phyloP scores from a whole-genome alignment of 768 basidiomycete genomes.

The Pleurotus platypus region DNA sequence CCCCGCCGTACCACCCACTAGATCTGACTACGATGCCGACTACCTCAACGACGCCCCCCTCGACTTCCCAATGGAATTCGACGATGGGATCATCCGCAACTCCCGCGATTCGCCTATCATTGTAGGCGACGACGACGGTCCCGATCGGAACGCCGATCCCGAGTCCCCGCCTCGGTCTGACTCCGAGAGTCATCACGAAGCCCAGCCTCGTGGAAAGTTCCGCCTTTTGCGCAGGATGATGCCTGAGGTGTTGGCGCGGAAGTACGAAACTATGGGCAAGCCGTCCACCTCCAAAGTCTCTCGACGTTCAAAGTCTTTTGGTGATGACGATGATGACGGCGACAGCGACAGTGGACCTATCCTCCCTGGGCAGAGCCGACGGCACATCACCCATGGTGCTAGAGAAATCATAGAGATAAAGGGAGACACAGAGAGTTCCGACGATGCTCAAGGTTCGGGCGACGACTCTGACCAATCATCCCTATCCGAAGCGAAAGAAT shows the following conservation, averaged over 20 bases:
- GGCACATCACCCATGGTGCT: slow-evolving; percentile 26
- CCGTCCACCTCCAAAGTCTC: not conserved
- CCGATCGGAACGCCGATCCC: not conserved
- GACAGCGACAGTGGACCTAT: slow-evolving; percentile 35
- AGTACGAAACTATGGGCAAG: not conserved
- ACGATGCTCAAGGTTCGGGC: slow-evolving; percentile 19
- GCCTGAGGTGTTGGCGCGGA: not conserved
- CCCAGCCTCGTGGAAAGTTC: not conserved
- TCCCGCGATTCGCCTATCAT: not conserved
- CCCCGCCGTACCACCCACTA: too few relatives aligned
- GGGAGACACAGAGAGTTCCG: slow-evolving; percentile 65
- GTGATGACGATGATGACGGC: slow-evolving; percentile 28
- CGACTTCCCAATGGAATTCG: not conserved
- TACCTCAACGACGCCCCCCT: too few relatives aligned
- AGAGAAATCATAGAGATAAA: slow-evolving; percentile 37
- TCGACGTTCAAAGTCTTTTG: slow-evolving; percentile 7
- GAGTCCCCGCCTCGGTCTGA: not conserved
- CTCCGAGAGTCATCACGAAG: not conserved
- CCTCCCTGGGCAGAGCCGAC: slow-evolving; percentile 50
- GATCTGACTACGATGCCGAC: too few relatives aligned
- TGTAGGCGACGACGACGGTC: not conserved
- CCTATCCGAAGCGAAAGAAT: slow-evolving; percentile 7
- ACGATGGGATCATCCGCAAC: not conserved
- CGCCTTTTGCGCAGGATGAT: not conserved
- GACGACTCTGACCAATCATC: not conserved